A percentile compares a stretch with the other conserved stretches of the same genome.
phyloP scores from a whole-genome alignment of 495 filamentous ascomycete species.

The Hyaloscypha variabilis region DNA sequence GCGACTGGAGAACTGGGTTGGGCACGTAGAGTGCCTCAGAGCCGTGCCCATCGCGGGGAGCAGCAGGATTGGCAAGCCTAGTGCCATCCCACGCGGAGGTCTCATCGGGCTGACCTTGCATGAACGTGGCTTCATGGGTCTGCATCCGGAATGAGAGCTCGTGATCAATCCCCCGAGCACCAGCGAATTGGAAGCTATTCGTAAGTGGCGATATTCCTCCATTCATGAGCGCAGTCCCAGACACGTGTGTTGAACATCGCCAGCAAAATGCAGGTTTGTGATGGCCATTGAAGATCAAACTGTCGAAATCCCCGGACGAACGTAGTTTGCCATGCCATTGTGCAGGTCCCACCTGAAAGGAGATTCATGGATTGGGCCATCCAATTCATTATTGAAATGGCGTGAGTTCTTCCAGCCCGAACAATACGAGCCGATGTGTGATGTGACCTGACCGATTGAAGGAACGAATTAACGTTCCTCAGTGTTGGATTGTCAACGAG shows the following conservation, averaged over 20 bases:
- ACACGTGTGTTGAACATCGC: not conserved
- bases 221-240: not conserved
- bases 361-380: no score
- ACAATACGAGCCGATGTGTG: no score
- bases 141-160: not conserved
- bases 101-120: not conserved
- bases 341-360: no score
- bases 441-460: no score
- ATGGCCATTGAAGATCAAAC: not conserved
- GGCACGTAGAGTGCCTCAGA: not conserved
- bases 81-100: not conserved
- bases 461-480: no score
- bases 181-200: not conserved
- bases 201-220: not conserved
- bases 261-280: not conserved
- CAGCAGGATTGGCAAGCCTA: not conserved
- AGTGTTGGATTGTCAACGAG: no score
- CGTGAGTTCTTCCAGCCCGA: no score
- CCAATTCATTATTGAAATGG: no score
- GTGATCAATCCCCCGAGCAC: not conserved
- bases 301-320: no score
- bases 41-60: not conserved
- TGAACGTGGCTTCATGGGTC: not conserved
- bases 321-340: no score
- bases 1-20: not conserved